Conservation (phyloP, 352 stramenopile genomes). For the Blastocystis sp. region DNA sequence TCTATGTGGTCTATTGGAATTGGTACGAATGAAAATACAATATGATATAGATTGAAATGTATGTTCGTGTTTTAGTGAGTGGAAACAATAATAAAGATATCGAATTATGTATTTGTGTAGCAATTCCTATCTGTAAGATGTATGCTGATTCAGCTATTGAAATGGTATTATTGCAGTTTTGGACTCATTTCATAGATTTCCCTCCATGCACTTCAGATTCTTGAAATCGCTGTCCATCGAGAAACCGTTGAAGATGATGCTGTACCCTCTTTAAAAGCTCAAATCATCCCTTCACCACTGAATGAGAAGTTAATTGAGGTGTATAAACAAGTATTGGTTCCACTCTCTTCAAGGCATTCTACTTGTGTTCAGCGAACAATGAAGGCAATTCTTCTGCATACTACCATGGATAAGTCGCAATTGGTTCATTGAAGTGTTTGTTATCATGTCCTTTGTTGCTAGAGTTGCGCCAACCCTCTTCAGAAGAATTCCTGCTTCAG, state of each 20-base stretch:
- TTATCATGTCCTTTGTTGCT: slow-evolving; percentile 29
- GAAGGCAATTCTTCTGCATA: not conserved
- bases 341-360: no score
- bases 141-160: not conserved
- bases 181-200: not conserved
- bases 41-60: not conserved
- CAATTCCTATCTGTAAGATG: not conserved
- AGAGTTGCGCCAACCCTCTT: not conserved
- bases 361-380: not conserved
- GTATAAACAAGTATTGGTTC: no score
- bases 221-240: slow-evolving; percentile 6
- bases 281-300: no score
- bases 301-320: no score
- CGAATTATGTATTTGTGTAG: not conserved
- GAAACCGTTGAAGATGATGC: not conserved
- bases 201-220: not conserved
- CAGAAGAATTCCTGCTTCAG: not conserved
- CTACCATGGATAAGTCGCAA: not conserved
- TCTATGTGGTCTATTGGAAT: not conserved
- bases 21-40: not conserved
- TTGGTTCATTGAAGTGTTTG: not conserved
- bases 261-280: no score
- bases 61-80: not conserved
- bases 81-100: not conserved
- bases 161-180: not conserved